Base-by-base conservation (phyloP, 2,329 filamentous ascomycete species). In the Pseudocercospora pini-densiflorae region DNA sequence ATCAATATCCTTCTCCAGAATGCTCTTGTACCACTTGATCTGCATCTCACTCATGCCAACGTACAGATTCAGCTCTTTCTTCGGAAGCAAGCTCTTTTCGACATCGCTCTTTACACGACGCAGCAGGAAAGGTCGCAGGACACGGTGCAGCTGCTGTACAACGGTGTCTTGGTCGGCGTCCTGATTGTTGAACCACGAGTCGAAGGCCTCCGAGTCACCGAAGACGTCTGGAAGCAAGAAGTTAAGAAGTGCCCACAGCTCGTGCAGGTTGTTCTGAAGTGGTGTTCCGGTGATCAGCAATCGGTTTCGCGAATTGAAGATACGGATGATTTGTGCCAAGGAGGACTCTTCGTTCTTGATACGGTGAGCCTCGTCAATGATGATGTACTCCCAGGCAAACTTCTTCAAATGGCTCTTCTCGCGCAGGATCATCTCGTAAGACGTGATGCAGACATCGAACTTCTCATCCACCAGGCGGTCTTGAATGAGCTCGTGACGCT, bases 291-390 rank as follows among this genome's bases (percentile, higher is more conserved):
- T 99, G 70, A 99, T 99, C 67, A 99, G 86, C 33, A 99, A 86
- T 60, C 95, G 90, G 78, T 98, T 98, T 77, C 95, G 89, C 5
- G 95, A 99, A 80, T 94, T 92, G 84, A 99, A 99, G 61, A 97
- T 84, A 72, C 95, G 92, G 71, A 99, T 97, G 72, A 98, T 96
- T 76, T 98, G 94, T 2, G 95, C 94, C 2, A 99, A 85, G 0
- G 95, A 97, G 0, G 95, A 99, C 79, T 98, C 93, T 78, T 99
- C 95, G 80, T 99, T 99, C 84, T 99, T 99, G 87, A 99, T 99
- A 67, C 95, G 93, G 80, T 99, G 95, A 1, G 95, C 90, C 76
- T 99, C 95, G 75, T 99, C 95, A 70, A 99, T 97, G 73, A 99
- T 97, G 79, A 99, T 99, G 80, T 99, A 99, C 79, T 99, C 94